These are phyloP conservation scores for Penicillium sp. DNA, from an alignment of 2,329 filamentous ascomycete genomes.

Conservation along the genomic window DNA sequence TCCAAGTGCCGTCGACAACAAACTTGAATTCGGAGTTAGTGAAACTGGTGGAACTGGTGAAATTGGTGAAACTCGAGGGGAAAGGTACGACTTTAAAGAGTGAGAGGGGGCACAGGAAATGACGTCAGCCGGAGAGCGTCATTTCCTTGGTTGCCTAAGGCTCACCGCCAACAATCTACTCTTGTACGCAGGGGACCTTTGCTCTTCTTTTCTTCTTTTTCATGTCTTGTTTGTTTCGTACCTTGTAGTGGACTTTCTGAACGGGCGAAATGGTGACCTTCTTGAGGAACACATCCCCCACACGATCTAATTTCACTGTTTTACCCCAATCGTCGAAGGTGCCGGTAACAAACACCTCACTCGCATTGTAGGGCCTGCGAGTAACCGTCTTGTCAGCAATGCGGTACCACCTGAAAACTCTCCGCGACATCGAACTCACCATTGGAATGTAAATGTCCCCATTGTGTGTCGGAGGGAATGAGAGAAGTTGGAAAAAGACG, in stretches of 20 bases:
- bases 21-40: conserved; percentile 61
- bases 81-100: conserved; percentile 19
- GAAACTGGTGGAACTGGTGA: conserved; percentile 14
- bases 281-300: conserved; percentile 74
- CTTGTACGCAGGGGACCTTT: not conserved
- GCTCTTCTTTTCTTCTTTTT: not conserved
- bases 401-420: conserved; percentile 9
- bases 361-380: conserved; percentile 75
- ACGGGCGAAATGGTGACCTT: conserved; percentile 68
- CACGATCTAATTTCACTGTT: conserved; percentile 78
- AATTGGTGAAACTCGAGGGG: conserved; percentile 9
- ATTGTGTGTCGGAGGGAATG: conserved; percentile 19
- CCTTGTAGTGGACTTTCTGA: conserved; percentile 92
- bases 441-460: conserved; percentile 41
- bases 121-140: conserved; percentile 20
- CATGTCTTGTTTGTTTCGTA: conserved; percentile 48
- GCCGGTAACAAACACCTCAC: conserved; percentile 91
- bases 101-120: conserved; percentile 15
- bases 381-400: conserved; percentile 32
- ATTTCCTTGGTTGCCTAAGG: conserved; percentile 15
- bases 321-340: conserved; percentile 95
- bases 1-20: conserved; percentile 91
- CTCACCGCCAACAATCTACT: conserved; percentile 24
- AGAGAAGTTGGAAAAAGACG: not conserved
- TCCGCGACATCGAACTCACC: conserved; percentile 28